Evolutionary conservation across 495 filamentous ascomycete species (phyloP).

Genomic region (Tuber borchii): DNA sequence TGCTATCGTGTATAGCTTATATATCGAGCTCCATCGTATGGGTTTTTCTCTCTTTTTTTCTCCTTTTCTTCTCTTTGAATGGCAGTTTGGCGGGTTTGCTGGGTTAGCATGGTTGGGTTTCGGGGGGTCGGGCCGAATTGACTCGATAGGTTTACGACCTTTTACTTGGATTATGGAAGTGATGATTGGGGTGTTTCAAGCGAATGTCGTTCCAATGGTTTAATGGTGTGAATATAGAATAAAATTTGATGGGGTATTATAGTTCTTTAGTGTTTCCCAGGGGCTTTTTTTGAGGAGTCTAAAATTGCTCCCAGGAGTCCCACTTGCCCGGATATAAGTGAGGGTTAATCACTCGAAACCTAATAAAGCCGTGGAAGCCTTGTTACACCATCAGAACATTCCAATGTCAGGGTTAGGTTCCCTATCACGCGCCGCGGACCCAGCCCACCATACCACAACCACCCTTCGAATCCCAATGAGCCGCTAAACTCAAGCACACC

Average conservation of each 20-base stretch:
- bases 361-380: background rate
- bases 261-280: background rate
- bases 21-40: background rate
- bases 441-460: background rate
- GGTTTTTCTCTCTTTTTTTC: background rate
- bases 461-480: background rate
- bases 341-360: background rate
- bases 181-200: background rate
- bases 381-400: background rate
- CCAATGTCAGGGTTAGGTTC: background rate
- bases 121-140: background rate
- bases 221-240: background rate
- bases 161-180: background rate
- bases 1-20: background rate
- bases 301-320: background rate
- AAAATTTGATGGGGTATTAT: background rate
- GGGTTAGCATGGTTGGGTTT: background rate
- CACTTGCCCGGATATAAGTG: background rate
- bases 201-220: background rate
- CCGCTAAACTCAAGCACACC: background rate
- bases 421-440: background rate
- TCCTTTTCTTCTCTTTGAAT: background rate
- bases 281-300: background rate
- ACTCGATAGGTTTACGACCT: background rate
- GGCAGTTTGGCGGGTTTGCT: background rate